Evolutionary conservation across 176 grass and related monocot species (phyloP).

Genomic region (Pharus latifolius): DNA sequence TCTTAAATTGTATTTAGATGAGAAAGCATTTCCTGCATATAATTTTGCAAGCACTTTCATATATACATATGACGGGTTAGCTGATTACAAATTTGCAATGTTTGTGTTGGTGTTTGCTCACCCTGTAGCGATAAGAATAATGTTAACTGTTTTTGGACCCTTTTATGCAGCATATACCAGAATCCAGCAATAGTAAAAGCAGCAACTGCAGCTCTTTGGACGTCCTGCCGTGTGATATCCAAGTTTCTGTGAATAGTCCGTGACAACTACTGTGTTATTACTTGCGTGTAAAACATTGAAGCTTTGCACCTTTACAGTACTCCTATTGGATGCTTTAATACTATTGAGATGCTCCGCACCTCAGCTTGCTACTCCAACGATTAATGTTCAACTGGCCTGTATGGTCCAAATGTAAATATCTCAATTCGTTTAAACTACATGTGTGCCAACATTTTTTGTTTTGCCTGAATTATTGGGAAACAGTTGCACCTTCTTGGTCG

Average conservation of each 20-base stretch:
- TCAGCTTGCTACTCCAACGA: neutral
- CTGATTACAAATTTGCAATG: neutral
- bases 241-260: constrained; percentile 54
- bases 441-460: neutral
- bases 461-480: neutral
- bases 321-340: neutral
- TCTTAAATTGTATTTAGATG: neutral
- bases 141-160: no score
- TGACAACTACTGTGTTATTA: neutral
- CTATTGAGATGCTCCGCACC: constrained; percentile 3
- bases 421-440: neutral
- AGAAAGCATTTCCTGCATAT: neutral
- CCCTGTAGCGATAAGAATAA: no score
- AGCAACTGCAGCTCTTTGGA: constrained; percentile 44
- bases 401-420: constrained; percentile 14
- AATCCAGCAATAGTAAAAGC: constrained; percentile 61
- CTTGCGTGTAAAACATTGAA: neutral
- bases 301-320: neutral
- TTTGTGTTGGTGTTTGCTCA: no score
- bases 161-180: constrained; percentile 61
- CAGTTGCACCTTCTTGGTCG: no score
- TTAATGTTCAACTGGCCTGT: neutral
- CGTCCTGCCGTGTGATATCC: constrained; percentile 62
- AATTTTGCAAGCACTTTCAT: neutral
- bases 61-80: neutral